These are phyloP conservation scores for Dendrobium chrysotoxum DNA, from an alignment of 106 monocot genomes.

Conservation along the genomic window DNA sequence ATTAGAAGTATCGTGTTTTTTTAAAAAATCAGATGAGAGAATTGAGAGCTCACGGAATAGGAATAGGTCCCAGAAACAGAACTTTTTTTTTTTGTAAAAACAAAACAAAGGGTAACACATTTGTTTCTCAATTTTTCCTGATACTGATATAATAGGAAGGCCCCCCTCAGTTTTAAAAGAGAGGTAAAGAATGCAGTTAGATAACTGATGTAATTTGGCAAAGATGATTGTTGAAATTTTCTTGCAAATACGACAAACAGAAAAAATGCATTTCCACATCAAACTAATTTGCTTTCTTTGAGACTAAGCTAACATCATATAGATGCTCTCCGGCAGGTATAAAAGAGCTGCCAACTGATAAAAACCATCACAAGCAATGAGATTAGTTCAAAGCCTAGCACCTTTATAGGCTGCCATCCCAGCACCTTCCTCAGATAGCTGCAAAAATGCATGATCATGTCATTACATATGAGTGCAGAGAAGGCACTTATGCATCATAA, in stretches of 20 bases:
- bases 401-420: constrained; percentile 70
- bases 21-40: too few species aligned
- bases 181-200: neutral
- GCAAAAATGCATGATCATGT: constrained; percentile 5
- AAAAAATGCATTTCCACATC: too few species aligned
- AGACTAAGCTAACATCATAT: neutral
- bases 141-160: neutral
- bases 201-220: neutral
- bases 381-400: constrained; percentile 59
- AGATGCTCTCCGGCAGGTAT: constrained; percentile 37
- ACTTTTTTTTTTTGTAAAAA: too few species aligned
- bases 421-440: constrained; percentile 72
- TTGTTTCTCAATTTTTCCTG: neutral
- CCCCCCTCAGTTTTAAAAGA: neutral
- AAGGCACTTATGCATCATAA: too few species aligned
- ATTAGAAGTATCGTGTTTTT: too few species aligned
- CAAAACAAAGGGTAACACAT: neutral
- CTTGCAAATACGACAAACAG: too few species aligned
- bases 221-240: neutral
- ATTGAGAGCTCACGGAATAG: too few species aligned
- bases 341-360: constrained; percentile 85
- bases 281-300: neutral
- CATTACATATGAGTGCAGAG: too few species aligned
- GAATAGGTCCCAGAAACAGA: too few species aligned
- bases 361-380: constrained; percentile 77